phyloP scores from a whole-genome alignment of 345 rosid species.

The Kernera saxatilis region DNA sequence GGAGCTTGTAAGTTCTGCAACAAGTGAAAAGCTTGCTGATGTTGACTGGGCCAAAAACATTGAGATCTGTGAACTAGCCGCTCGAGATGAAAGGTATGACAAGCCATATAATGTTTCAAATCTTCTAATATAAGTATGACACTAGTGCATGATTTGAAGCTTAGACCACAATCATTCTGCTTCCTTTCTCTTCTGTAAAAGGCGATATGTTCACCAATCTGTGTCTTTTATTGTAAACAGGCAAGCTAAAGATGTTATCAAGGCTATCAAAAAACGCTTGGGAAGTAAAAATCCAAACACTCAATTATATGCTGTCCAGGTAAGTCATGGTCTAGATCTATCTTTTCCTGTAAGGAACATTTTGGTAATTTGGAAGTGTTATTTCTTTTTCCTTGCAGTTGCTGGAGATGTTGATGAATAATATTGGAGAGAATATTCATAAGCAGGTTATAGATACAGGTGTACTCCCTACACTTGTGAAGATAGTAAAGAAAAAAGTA shows the following conservation, averaged over 20 bases:
- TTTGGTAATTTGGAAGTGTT: background rate
- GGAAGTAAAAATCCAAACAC: constrained; percentile 61
- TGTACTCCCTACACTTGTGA: constrained; percentile 72
- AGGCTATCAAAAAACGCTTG: constrained; percentile 84
- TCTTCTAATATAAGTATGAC: background rate
- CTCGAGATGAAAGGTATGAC: constrained; percentile 63
- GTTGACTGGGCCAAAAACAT: constrained; percentile 89
- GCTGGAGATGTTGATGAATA: constrained; percentile 96
- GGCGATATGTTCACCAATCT: background rate
- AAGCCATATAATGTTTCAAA: background rate
- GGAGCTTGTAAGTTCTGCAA: constrained; percentile 81
- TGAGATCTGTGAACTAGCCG: constrained; percentile 81
- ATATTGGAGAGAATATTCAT: constrained; percentile 73
- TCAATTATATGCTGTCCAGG: constrained; percentile 81
- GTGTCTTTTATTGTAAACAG: constrained; percentile 32
- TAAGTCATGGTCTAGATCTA: constrained; percentile 30
- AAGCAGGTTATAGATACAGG: constrained; percentile 73
- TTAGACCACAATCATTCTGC: background rate
- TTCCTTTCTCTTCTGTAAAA: background rate
- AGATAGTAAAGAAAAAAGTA: constrained; percentile 96
- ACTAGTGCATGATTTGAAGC: background rate
- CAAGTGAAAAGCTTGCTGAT: constrained; percentile 80
- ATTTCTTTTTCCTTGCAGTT: constrained; percentile 40
- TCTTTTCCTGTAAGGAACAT: background rate
- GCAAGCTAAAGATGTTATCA: constrained; percentile 75